phyloP scores from a whole-genome alignment of 2,329 filamentous ascomycete genomes.

The Pseudomassariella vexata region DNA sequence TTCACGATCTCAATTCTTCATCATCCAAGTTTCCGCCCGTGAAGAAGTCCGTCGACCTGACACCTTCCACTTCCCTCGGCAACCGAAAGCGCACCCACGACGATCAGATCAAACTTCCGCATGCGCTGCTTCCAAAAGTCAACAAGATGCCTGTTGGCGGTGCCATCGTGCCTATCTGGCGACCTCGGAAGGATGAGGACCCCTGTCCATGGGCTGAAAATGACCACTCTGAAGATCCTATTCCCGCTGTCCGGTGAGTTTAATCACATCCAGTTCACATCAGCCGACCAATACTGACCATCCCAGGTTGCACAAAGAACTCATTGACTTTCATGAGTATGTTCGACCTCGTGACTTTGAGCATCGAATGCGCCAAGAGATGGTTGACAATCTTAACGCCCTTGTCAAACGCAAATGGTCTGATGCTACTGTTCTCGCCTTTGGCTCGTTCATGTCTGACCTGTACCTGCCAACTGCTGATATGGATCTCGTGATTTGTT shows the following conservation, averaged over 20 bases:
- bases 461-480: slow-evolving; percentile 69
- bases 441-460: slow-evolving; percentile 91
- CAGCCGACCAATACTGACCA: slow-evolving; percentile 6
- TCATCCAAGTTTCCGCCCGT: slow-evolving; percentile 1
- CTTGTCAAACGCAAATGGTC: slow-evolving; percentile 52
- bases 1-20: neutral
- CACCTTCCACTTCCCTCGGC: slow-evolving; percentile 44
- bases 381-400: slow-evolving; percentile 63
- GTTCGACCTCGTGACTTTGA: slow-evolving; percentile 75
- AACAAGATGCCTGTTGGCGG: slow-evolving; percentile 45
- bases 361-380: slow-evolving; percentile 62
- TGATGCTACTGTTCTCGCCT: slow-evolving; percentile 62
- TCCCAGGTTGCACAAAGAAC: slow-evolving; percentile 76
- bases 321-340: slow-evolving; percentile 82
- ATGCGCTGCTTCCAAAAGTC: slow-evolving; percentile 45
- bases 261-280: neutral
- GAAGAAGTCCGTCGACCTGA: slow-evolving; percentile 21
- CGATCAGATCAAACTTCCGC: slow-evolving; percentile 59
- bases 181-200: slow-evolving; percentile 31
- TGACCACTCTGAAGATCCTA: slow-evolving; percentile 48
- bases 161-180: slow-evolving; percentile 48
- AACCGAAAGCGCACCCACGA: slow-evolving; percentile 70
- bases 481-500: slow-evolving; percentile 86
- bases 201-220: slow-evolving; percentile 57
- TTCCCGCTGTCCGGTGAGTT: slow-evolving; percentile 53